Percentiles rank a stretch among this genome's conserved stretches.
Conservation (phyloP, 1,284 basidiomycete genomes). For the Trichosporon sp. region DNA sequence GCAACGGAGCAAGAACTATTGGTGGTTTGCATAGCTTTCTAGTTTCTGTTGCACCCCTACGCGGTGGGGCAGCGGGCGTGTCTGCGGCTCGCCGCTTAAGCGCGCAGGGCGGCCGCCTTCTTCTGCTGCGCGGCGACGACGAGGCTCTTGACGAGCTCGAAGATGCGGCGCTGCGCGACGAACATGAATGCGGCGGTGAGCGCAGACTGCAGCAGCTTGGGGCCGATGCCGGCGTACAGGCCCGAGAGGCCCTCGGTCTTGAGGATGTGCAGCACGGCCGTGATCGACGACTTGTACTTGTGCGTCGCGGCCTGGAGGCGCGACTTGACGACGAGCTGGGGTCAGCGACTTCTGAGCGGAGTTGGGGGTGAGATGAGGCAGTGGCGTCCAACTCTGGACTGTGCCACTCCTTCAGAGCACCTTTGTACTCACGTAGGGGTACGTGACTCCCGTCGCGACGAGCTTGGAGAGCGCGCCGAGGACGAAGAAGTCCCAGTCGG, state of each 20-base stretch:
- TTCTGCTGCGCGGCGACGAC: constrained; percentile 23
- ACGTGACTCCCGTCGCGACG: constrained; percentile 49
- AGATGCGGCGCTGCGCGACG: constrained; percentile 66
- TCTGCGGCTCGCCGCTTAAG: background rate
- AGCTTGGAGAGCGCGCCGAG: constrained; percentile 86
- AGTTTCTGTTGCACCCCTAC: background rate
- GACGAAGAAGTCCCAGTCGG: constrained; percentile 83
- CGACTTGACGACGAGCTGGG: constrained; percentile 50
- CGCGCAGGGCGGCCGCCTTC: constrained; percentile 11
- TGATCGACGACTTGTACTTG: constrained; percentile 48
- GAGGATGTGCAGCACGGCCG: constrained; percentile 56
- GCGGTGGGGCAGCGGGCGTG: background rate
- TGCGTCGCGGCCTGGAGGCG: constrained; percentile 51
- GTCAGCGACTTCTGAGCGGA: too few species aligned
- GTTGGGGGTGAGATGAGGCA: too few species aligned
- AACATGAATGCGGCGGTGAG: constrained; percentile 87
- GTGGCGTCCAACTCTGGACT: too few species aligned
- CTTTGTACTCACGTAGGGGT: constrained; percentile 45
- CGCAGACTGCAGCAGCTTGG: constrained; percentile 83
- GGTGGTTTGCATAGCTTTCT: background rate
- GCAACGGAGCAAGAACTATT: background rate
- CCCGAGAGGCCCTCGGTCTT: constrained; percentile 68
- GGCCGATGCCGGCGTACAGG: constrained; percentile 76
- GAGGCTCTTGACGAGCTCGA: constrained; percentile 48
- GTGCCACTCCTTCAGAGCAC: too few species aligned